Conservation (phyloP, 192 early-diverging fungal genomes). For the Lobosporangium transversale region DNA sequence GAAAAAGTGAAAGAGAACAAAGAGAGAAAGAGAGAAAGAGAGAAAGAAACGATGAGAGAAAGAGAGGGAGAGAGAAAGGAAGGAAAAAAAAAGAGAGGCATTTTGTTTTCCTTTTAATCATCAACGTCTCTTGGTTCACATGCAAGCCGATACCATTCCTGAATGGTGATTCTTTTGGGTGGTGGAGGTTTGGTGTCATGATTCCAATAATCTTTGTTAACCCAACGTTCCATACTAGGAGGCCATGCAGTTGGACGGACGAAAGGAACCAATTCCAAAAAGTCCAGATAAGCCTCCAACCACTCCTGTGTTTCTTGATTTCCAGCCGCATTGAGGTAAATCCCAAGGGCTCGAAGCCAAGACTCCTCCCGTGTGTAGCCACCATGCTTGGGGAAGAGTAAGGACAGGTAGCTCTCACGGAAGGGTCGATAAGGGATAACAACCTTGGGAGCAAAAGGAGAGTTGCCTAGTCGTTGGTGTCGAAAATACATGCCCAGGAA, state of each 20-base stretch:
- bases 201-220: conserved; percentile 36
- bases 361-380: conserved; percentile 8
- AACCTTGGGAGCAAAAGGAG: conserved; percentile 29
- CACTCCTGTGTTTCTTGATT: conserved; percentile 27
- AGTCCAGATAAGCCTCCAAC: conserved; percentile 41
- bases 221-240: conserved; percentile 3
- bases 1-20: conserved; percentile 27
- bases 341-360: conserved; percentile 31
- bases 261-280: conserved; percentile 14
- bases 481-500: conserved; percentile 43
- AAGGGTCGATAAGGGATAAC: conserved; percentile 37
- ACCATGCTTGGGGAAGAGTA: conserved; percentile 45
- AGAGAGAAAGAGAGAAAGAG: neutral
- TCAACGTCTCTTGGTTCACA: neutral
- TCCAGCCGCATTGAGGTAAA: conserved; percentile 40
- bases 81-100: neutral
- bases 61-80: conserved; percentile 21
- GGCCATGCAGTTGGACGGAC: conserved; percentile 18
- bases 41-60: neutral
- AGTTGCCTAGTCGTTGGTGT: conserved; percentile 18
- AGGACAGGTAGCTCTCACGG: conserved; percentile 22
- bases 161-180: conserved; percentile 13
- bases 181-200: neutral
- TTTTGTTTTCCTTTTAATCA: neutral
- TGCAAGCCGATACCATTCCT: conserved; percentile 21